Evolutionary conservation across 208 protist genomes (phyloP).

Genomic region (Crithidia sp.): DNA sequence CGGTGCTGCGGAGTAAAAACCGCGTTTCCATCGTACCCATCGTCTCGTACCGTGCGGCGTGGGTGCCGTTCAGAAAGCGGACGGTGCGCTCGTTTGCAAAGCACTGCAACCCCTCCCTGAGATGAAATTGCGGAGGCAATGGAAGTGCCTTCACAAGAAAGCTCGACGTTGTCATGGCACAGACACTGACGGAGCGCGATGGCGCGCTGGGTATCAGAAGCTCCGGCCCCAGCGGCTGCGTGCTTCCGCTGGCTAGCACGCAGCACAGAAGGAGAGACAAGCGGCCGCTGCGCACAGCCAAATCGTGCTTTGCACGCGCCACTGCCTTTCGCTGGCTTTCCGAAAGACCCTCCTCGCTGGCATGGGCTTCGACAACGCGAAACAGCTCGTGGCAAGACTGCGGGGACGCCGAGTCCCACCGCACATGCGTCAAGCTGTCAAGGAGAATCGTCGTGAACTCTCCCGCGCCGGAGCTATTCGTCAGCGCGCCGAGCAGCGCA

Average conservation of each 20-base stretch:
- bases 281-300: constrained; percentile 64
- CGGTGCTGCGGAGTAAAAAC: constrained; percentile 20
- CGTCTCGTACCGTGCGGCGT: constrained; percentile 28
- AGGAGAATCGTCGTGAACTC: constrained; percentile 55
- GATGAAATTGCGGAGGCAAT: constrained; percentile 18
- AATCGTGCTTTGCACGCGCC: constrained; percentile 46
- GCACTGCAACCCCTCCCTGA: constrained; percentile 18
- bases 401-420: constrained; percentile 47
- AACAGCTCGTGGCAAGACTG: constrained; percentile 69
- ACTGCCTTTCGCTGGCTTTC: constrained; percentile 34
- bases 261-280: constrained; percentile 54
- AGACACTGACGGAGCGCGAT: constrained; percentile 13
- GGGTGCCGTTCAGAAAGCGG: constrained; percentile 13
- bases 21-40: constrained; percentile 38
- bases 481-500: constrained; percentile 39
- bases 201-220: constrained; percentile 1
- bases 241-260: constrained; percentile 9
- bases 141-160: constrained; percentile 29
- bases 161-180: constrained; percentile 17
- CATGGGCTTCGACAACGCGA: constrained; percentile 45
- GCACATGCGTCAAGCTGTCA: constrained; percentile 39
- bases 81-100: constrained; percentile 8
- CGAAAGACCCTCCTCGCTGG: constrained; percentile 18
- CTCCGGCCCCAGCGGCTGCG: constrained; percentile 4
- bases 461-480: constrained; percentile 22